Conservation (phyloP, 345 rosid species). For the Erysimum cheiranthoides region DNA sequence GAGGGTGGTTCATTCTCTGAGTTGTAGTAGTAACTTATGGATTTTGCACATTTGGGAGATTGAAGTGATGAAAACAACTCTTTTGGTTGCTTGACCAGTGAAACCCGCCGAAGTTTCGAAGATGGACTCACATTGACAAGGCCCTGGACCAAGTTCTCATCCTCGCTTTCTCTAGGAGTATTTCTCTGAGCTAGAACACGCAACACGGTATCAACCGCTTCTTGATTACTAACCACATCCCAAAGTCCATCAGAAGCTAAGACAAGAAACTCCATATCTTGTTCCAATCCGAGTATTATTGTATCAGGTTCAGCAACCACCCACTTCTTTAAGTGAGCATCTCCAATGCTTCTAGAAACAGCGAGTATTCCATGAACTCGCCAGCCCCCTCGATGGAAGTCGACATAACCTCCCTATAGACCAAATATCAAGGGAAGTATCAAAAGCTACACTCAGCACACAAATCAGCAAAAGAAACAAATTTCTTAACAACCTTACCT, state of each 20-base stretch:
- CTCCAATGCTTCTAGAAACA: conserved; percentile 83
- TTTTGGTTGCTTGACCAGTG: conserved; percentile 58
- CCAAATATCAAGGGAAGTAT: background rate
- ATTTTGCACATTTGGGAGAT: conserved; percentile 49
- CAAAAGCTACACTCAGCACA: background rate
- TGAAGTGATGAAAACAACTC: conserved; percentile 27
- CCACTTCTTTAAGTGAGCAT: conserved; percentile 86
- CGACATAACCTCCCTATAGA: conserved; percentile 75
- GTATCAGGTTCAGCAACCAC: conserved; percentile 80
- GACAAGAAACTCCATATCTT: conserved; percentile 77
- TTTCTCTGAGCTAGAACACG: conserved; percentile 48
- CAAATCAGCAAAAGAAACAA: background rate
- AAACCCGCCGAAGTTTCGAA: conserved; percentile 61
- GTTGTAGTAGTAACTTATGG: conserved; percentile 29
- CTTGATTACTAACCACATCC: conserved; percentile 83
- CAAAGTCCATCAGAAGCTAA: conserved; percentile 90
- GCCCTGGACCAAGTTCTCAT: conserved; percentile 43
- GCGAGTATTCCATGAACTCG: conserved; percentile 83
- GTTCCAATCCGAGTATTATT: conserved; percentile 48
- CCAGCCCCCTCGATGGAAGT: conserved; percentile 77
- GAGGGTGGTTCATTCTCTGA: conserved; percentile 49
- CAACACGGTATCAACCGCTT: conserved; percentile 63
- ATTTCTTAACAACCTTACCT: conserved; percentile 53
- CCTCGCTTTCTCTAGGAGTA: conserved; percentile 26
- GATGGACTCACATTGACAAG: conserved; percentile 71